Percentiles rank a stretch among this genome's conserved stretches.
Evolutionary conservation across 2,329 filamentous ascomycete species (phyloP).

Genomic region (Scortechinia acanthostroma): DNA sequence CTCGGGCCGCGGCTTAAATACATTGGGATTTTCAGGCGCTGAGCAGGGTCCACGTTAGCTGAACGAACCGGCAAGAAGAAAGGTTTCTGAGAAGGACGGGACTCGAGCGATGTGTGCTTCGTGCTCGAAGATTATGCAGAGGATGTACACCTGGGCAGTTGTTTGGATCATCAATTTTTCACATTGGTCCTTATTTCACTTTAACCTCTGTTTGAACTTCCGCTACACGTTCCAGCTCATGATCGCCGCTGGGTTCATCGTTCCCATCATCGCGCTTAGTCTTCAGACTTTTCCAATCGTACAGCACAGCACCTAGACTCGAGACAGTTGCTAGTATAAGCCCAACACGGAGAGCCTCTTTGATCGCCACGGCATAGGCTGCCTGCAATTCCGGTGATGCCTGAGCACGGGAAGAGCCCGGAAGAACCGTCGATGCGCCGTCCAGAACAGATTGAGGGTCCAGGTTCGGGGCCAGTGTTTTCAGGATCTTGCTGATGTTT

Average conservation of each 20-base stretch:
- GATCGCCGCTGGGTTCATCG: background rate
- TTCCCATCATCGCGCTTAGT: constrained; percentile 2
- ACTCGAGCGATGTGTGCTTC: no score
- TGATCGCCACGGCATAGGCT: constrained; percentile 3
- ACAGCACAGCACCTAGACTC: constrained; percentile 3
- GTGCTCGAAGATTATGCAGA: no score
- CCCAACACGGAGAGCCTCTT: constrained; percentile 3
- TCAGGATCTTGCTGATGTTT: background rate
- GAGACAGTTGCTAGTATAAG: constrained; percentile 4
- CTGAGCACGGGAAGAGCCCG: background rate
- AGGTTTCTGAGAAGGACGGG: no score
- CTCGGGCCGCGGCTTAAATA: no score
- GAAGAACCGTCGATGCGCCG: background rate
- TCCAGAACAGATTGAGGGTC: background rate
- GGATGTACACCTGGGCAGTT: no score
- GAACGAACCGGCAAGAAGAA: no score
- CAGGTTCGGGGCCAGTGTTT: background rate
- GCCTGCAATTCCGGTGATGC: constrained; percentile 3
- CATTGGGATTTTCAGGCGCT: no score
- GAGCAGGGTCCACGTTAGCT: no score
- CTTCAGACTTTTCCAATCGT: constrained; percentile 4
- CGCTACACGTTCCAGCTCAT: constrained; percentile 2
- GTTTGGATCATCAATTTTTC: no score
- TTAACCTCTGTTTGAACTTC: constrained; percentile 3
- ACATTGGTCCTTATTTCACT: background rate